phyloP scores from a whole-genome alignment of 345 rosid species.

The Lepidium didymum region DNA sequence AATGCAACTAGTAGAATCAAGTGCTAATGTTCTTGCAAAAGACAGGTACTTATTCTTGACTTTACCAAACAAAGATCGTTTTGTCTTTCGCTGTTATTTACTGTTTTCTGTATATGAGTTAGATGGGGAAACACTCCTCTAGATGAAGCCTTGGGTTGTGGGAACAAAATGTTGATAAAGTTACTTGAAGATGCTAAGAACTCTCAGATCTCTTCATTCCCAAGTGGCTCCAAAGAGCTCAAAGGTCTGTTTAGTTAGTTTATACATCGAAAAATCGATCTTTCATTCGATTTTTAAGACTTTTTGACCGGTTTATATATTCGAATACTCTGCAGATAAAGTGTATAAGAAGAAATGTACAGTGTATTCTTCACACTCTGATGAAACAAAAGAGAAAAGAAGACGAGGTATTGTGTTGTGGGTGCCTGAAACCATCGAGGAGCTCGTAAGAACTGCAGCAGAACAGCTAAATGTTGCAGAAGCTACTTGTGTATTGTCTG shows the following conservation, averaged over 20 bases:
- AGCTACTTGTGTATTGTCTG: conserved; percentile 39
- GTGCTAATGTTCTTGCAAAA: conserved; percentile 61
- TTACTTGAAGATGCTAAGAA: conserved; percentile 50
- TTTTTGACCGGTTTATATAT: neutral
- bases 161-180: conserved; percentile 51
- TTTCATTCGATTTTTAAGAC: neutral
- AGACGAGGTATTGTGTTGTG: conserved; percentile 54
- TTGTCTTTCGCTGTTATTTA: neutral
- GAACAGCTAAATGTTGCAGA: conserved; percentile 30
- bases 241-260: neutral
- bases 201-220: conserved; percentile 40
- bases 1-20: conserved; percentile 49
- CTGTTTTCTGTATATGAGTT: neutral
- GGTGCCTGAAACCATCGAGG: conserved; percentile 63
- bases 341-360: conserved; percentile 46
- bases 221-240: conserved; percentile 14
- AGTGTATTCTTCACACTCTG: conserved; percentile 51
- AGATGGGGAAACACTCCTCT: conserved; percentile 89
- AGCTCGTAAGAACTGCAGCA: conserved; percentile 40
- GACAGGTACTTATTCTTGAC: conserved; percentile 44
- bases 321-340: conserved; percentile 3
- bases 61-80: neutral
- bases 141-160: conserved; percentile 50
- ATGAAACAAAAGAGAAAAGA: conserved; percentile 37
- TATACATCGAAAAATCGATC: neutral